Evolutionary conservation across 1,139 yeast genomes (phyloP), one percentile per base, ranked within the genome.

Genomic region (Candida sp.): DNA sequence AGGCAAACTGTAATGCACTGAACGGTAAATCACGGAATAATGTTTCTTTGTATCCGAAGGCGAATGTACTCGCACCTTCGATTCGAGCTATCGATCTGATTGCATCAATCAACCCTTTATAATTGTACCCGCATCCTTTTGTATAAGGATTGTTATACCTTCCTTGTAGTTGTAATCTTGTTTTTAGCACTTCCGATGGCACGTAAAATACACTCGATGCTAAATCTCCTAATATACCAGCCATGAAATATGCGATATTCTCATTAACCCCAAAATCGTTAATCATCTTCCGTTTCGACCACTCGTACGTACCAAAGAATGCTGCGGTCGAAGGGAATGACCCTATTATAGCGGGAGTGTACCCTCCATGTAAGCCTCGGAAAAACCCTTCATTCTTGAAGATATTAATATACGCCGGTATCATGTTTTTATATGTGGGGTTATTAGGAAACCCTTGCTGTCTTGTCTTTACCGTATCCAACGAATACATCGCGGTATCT

Each of bases 161-260:
- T 1, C 99, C 99, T 64, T 93, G 99, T 43, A 93, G 69, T 66
- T 93, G 99, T 40, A 93, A 66, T 54, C 99, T 74, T 5, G 99
- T 90, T 62, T 95, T 93, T 46, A 93, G 67, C n/a, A 93, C 98
- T 61, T 93, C 99, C 30, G 93, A 83, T 3, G 99, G 99, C n/a
- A 93, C 99, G 56, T 93, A 93, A 38, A 89, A 84, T n/a, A 93
- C 67, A 57, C 96, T 86, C 29, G 95, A 86, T 3, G 89, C 93
- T 46, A 93, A 73, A 63, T 93, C 99, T 22, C 98, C 99, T 22
- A 91, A 57, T 39, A 93, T 82, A 0, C 99, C 99, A 0, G 97
- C 93, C 2, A 82, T 68, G 46, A 93, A 73, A 59, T 88, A 95
- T 4, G 96, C 73, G 15, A 85, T 52, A 0, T 97, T 87, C 47